phyloP scores from a whole-genome alignment of 179 eudicot species.

The Spergularia azorica region DNA sequence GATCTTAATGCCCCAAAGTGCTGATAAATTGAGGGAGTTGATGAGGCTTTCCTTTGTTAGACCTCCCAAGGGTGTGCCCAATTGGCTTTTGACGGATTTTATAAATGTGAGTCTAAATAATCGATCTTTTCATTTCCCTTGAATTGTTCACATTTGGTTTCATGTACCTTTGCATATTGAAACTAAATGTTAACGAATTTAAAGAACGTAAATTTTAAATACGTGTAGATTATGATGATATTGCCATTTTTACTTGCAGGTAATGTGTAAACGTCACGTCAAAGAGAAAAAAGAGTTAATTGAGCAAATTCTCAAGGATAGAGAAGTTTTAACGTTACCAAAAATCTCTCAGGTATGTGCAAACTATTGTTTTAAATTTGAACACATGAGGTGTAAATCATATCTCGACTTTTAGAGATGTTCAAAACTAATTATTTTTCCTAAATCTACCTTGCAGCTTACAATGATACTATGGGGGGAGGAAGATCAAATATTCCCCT shows the following conservation, averaged over 20 bases:
- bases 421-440: not conserved
- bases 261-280: conserved; percentile 45
- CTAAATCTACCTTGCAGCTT: conserved; percentile 36
- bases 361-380: too few species aligned
- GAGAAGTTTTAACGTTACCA: conserved; percentile 49
- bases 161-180: too few species aligned
- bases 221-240: not conserved
- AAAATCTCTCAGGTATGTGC: conserved; percentile 49
- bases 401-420: too few species aligned
- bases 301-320: conserved; percentile 41
- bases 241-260: conserved; percentile 31
- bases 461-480: conserved; percentile 90
- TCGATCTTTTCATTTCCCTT: too few species aligned
- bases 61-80: conserved; percentile 54
- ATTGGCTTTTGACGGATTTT: conserved; percentile 53
- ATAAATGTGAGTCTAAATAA: conserved; percentile 39
- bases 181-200: not conserved
- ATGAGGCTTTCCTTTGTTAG: conserved; percentile 58
- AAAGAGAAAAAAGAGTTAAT: conserved; percentile 57
- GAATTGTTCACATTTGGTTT: too few species aligned
- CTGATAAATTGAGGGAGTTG: conserved; percentile 71
- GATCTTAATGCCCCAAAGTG: conserved; percentile 77
- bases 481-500: conserved; percentile 72
- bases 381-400: too few species aligned
- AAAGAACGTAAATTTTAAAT: too few species aligned